Evolutionary conservation across 2,329 filamentous ascomycete genomes (phyloP).

Genomic region (Dactylellina parvicollis): DNA sequence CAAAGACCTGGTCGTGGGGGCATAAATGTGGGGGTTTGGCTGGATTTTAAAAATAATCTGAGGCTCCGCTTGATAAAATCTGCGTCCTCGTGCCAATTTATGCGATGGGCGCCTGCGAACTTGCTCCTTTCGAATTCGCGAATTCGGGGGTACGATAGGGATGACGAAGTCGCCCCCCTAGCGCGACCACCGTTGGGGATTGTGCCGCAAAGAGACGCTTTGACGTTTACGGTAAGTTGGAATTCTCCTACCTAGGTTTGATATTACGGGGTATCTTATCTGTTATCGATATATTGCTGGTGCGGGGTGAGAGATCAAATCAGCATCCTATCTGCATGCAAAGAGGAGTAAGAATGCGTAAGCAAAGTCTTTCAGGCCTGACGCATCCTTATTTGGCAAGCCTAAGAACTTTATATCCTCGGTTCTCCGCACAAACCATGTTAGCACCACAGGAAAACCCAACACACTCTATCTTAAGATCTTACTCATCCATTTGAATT

Average conservation of each 20-base stretch:
- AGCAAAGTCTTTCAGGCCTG: background rate
- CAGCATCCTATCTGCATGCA: too few species aligned
- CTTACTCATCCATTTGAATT: background rate
- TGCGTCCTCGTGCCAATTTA: background rate
- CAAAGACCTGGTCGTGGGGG: too few species aligned
- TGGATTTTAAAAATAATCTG: background rate
- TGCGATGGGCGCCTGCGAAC: background rate
- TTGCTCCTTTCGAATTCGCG: background rate
- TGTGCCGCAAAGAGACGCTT: background rate
- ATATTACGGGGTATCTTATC: background rate
- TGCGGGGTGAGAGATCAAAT: too few species aligned
- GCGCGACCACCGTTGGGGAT: conserved; percentile 1
- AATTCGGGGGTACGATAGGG: background rate
- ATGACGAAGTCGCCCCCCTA: background rate
- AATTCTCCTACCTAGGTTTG: background rate
- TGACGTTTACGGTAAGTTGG: background rate
- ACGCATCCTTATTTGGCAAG: background rate
- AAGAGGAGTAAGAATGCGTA: background rate
- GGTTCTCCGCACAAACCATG: too few species aligned
- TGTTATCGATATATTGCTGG: too few species aligned
- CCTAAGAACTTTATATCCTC: too few species aligned
- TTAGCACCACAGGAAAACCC: background rate
- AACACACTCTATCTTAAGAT: background rate
- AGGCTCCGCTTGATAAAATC: background rate
- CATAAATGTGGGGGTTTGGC: background rate